These are phyloP conservation scores for Neurospora sp. DNA, from an alignment of 495 filamentous ascomycete genomes.

Conservation along the genomic window DNA sequence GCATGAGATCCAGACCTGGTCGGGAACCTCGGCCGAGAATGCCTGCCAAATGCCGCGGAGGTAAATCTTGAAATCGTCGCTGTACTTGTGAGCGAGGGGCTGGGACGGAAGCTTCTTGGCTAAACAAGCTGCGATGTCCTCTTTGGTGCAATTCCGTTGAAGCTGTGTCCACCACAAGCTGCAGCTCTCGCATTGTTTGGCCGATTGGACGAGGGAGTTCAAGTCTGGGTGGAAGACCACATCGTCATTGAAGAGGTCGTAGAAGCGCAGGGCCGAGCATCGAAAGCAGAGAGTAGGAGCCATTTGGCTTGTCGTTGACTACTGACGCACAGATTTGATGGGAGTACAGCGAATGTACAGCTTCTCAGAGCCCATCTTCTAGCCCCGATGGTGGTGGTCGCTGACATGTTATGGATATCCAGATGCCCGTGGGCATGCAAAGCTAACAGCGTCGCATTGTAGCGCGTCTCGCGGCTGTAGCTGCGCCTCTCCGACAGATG, in stretches of 20 bases:
- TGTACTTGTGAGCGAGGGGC: no score
- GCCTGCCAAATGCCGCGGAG: background rate
- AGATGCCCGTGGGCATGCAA: no score
- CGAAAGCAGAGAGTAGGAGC: background rate
- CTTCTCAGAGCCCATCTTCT: no score
- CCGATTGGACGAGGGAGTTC: background rate
- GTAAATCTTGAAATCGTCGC: background rate
- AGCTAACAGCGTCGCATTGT: background rate
- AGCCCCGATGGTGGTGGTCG: no score
- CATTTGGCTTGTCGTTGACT: no score
- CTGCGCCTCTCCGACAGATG: background rate
- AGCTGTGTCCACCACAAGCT: background rate
- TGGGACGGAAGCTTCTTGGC: background rate
- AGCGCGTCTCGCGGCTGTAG: no score
- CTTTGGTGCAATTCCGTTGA: background rate
- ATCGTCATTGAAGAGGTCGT: slow-evolving; percentile 2
- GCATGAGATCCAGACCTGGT: background rate
- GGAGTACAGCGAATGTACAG: no score
- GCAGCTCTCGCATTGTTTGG: background rate
- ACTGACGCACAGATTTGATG: no score
- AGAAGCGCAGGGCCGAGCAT: background rate
- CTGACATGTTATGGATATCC: no score
- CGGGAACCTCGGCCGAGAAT: background rate
- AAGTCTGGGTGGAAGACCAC: slow-evolving; percentile 1
- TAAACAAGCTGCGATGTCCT: background rate